A percentile compares a stretch with the other conserved stretches of the same genome.
phyloP scores from a whole-genome alignment of 1,284 basidiomycete species.

The Malassezia cuniculi region DNA sequence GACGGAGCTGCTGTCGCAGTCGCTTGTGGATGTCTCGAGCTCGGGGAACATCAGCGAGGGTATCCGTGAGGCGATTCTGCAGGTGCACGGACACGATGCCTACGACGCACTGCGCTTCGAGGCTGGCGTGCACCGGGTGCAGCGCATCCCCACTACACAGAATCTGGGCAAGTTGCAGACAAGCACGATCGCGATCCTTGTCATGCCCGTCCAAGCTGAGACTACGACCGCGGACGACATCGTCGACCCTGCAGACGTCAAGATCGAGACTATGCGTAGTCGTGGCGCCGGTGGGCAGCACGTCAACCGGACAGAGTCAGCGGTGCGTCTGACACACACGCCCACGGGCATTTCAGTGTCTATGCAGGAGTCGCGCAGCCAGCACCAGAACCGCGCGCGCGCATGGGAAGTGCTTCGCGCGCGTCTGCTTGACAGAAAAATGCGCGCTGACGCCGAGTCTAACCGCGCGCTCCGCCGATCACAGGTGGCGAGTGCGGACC shows the following conservation, averaged over 20 bases:
- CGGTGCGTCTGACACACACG: slow-evolving; percentile 84
- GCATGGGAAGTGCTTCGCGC: slow-evolving; percentile 40
- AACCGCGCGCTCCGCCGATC: slow-evolving; percentile 27
- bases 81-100: slow-evolving; percentile 62
- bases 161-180: slow-evolving; percentile 77
- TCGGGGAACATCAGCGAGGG: slow-evolving; percentile 14
- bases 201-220: slow-evolving; percentile 37
- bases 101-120: slow-evolving; percentile 76
- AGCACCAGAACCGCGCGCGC: slow-evolving; percentile 56
- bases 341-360: slow-evolving; percentile 89
- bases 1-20: slow-evolving; percentile 28
- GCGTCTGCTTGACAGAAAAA: slow-evolving; percentile 28
- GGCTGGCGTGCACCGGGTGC: slow-evolving; percentile 88
- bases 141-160: slow-evolving; percentile 82
- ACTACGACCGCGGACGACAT: slow-evolving; percentile 47
- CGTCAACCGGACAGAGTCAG: slow-evolving; percentile 97
- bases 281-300: slow-evolving; percentile 96
- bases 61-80: slow-evolving; percentile 68
- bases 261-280: slow-evolving; percentile 82
- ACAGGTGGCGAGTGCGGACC: slow-evolving; percentile 39
- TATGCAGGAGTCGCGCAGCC: slow-evolving; percentile 94
- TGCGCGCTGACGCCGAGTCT: slow-evolving; percentile 28
- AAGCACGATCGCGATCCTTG: slow-evolving; percentile 65
- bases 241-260: slow-evolving; percentile 72
- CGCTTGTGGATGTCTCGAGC: slow-evolving; percentile 29